These are phyloP conservation scores for Trametes elegans DNA, from an alignment of 768 basidiomycete genomes.

Conservation along the genomic window DNA sequence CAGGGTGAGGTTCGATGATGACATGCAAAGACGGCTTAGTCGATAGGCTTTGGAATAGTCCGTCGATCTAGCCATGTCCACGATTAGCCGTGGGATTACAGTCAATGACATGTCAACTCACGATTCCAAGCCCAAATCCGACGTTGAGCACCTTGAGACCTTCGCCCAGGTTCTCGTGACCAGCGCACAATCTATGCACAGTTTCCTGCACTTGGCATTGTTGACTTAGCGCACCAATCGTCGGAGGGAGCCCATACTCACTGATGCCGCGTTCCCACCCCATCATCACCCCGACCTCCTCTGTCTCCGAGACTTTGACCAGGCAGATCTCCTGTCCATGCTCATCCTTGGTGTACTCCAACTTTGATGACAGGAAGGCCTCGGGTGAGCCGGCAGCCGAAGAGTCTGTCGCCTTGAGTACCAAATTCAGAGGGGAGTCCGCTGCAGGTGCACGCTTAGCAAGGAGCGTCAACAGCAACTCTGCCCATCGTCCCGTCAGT, in stretches of 20 bases:
- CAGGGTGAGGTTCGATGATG: slow-evolving; percentile 93
- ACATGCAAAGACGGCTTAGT: slow-evolving; percentile 68
- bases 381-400: slow-evolving; percentile 62
- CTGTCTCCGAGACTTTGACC: slow-evolving; percentile 53
- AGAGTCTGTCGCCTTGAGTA: slow-evolving; percentile 49
- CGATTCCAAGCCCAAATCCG: slow-evolving; percentile 94
- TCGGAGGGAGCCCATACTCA: slow-evolving; percentile 29
- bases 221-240: slow-evolving; percentile 20
- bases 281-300: slow-evolving; percentile 99
- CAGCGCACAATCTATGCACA: slow-evolving; percentile 58
- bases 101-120: slow-evolving; percentile 35
- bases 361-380: slow-evolving; percentile 66
- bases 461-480: slow-evolving; percentile 68
- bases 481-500: slow-evolving; percentile 34
- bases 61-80: slow-evolving; percentile 63
- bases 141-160: slow-evolving; percentile 79
- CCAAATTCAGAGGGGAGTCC: slow-evolving; percentile 32
- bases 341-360: slow-evolving; percentile 68
- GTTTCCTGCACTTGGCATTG: slow-evolving; percentile 67
- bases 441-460: slow-evolving; percentile 38
- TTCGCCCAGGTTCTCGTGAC: slow-evolving; percentile 42
- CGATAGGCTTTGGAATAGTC: slow-evolving; percentile 66
- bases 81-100: neutral
- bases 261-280: slow-evolving; percentile 92
- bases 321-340: slow-evolving; percentile 83